Conservation (phyloP, 345 rosid genomes). For the Eucalyptus pauciflora region DNA sequence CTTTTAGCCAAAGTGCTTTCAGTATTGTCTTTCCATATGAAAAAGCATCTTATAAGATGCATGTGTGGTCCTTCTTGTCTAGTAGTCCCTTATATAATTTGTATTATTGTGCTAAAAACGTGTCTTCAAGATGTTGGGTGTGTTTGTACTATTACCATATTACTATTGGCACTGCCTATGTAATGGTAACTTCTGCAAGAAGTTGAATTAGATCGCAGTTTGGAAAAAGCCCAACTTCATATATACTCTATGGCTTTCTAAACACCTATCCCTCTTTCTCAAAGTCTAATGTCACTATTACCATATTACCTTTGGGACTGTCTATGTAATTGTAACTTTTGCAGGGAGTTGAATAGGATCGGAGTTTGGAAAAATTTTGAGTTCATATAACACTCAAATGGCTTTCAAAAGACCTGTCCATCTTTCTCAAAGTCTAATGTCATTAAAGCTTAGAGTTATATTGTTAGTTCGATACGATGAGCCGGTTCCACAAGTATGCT, state of each 20-base stretch:
- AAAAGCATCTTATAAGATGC: neutral
- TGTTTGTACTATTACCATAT: neutral
- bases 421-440: neutral
- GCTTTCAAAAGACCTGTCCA: neutral
- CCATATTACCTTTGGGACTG: neutral
- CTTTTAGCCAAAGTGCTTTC: neutral
- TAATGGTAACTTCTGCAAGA: too few species aligned
- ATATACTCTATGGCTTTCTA: too few species aligned
- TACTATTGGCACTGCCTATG: too few species aligned
- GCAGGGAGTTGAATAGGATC: neutral
- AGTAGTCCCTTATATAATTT: neutral
- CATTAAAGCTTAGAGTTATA: neutral
- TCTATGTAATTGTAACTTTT: neutral
- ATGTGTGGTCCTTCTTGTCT: neutral
- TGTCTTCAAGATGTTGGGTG: neutral
- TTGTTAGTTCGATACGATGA: neutral
- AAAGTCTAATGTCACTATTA: too few species aligned
- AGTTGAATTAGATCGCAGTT: too few species aligned
- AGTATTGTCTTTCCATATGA: neutral
- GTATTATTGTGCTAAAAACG: neutral
- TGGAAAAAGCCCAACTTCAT: too few species aligned
- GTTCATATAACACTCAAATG: neutral
- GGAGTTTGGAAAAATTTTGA: neutral
- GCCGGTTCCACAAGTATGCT: too few species aligned
- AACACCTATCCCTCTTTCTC: too few species aligned